Percentiles rank a stretch among this genome's conserved stretches.
Evolutionary conservation across 2,329 filamentous ascomycete species (phyloP).

Genomic region (Diplocarpon mali): DNA sequence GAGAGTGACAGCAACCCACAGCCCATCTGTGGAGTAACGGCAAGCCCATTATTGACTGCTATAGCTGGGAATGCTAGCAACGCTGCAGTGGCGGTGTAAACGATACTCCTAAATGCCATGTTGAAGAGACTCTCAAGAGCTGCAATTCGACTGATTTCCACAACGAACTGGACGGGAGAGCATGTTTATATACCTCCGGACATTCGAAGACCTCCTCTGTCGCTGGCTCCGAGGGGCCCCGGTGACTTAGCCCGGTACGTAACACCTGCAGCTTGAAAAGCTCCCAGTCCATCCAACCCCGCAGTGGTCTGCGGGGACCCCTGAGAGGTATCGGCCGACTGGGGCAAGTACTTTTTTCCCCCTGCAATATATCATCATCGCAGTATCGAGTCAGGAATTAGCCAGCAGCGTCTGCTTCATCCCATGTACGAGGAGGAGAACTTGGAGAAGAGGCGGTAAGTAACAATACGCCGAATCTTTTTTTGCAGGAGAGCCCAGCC

Average conservation of each 20-base stretch:
- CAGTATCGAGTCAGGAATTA: too few species aligned
- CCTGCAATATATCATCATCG: too few species aligned
- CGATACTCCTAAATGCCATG: constrained; percentile 9
- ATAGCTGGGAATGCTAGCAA: constrained; percentile 11
- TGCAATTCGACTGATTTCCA: too few species aligned
- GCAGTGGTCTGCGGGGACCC: background rate
- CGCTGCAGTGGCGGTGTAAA: constrained; percentile 3
- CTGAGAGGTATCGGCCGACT: background rate
- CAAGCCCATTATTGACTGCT: constrained; percentile 32
- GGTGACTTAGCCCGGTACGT: background rate
- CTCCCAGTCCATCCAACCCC: background rate
- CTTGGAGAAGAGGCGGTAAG: too few species aligned
- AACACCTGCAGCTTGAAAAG: background rate
- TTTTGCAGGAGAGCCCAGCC: too few species aligned
- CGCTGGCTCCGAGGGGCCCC: background rate
- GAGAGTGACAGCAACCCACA: constrained; percentile 22
- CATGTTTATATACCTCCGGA: too few species aligned
- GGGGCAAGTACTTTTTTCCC: too few species aligned
- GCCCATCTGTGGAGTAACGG: constrained; percentile 33
- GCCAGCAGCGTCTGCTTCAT: too few species aligned
- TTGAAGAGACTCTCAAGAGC: background rate
- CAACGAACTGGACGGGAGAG: too few species aligned
- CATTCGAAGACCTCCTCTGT: too few species aligned
- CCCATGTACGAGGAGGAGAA: too few species aligned
- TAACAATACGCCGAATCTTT: too few species aligned